A percentile compares a stretch with the other conserved stretches of the same genome.
phyloP scores from a whole-genome alignment of 1,284 basidiomycete species.

The Mycocalia duriaeana region DNA sequence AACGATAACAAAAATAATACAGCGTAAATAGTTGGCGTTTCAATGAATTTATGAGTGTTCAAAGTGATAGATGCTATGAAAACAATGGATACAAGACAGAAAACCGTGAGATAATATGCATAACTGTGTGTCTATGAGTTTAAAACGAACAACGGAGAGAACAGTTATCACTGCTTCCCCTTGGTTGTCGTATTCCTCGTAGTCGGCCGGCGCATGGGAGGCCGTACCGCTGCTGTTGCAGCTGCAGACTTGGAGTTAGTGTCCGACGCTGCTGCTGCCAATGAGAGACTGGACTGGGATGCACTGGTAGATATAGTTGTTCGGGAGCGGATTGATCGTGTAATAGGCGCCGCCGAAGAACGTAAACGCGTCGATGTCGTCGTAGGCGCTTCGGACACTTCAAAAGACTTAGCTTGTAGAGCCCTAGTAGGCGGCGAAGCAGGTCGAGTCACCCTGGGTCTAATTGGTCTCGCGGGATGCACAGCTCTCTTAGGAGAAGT shows the following conservation, averaged over 20 bases:
- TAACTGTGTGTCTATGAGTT: too few relatives aligned
- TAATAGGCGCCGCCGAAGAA: too few relatives aligned
- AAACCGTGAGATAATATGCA: too few relatives aligned
- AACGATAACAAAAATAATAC: too few relatives aligned
- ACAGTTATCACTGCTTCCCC: neutral
- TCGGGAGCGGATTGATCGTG: neutral
- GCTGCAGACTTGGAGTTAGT: neutral
- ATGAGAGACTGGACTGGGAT: neutral
- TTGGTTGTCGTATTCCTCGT: neutral
- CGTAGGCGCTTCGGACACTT: constrained; percentile 3
- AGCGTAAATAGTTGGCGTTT: too few relatives aligned
- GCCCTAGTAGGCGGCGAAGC: constrained; percentile 6
- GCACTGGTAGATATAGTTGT: neutral
- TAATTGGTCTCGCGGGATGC: constrained; percentile 9
- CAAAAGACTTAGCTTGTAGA: constrained; percentile 4
- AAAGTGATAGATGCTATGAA: too few relatives aligned
- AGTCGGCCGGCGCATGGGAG: neutral
- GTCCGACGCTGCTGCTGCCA: neutral
- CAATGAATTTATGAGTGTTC: too few relatives aligned
- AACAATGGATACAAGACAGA: too few relatives aligned
- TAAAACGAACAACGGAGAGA: too few relatives aligned
- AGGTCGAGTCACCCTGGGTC: constrained; percentile 15
- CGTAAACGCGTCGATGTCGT: constrained; percentile 6
- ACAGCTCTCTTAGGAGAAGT: constrained; percentile 10
- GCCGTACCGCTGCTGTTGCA: neutral